phyloP scores from a whole-genome alignment of 768 basidiomycete genomes.

The Pisolithus orientalis region DNA sequence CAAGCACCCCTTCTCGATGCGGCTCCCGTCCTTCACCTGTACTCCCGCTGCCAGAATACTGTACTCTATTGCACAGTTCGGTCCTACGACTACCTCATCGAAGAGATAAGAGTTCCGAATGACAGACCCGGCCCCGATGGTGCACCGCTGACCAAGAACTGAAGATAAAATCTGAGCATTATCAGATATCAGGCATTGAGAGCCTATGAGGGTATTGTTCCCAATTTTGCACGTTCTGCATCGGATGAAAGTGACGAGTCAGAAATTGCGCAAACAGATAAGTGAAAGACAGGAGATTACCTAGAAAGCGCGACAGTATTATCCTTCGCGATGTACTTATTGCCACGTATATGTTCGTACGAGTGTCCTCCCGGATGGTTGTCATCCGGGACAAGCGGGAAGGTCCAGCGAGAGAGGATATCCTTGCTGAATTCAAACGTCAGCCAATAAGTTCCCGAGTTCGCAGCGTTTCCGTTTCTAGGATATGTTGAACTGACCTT shows the following conservation, averaged over 20 bases:
- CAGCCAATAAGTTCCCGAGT: not conserved
- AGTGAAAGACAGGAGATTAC: slow-evolving; percentile 33
- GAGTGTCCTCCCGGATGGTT: slow-evolving; percentile 76
- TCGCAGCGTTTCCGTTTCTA: not conserved
- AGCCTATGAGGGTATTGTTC: slow-evolving; percentile 80
- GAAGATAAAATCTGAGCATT: slow-evolving; percentile 63
- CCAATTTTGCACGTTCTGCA: slow-evolving; percentile 76
- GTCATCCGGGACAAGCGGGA: slow-evolving; percentile 92
- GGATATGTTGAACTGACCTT: slow-evolving; percentile 43
- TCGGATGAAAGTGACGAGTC: not conserved
- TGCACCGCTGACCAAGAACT: slow-evolving; percentile 72
- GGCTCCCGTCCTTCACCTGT: slow-evolving; percentile 58
- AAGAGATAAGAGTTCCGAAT: slow-evolving; percentile 80
- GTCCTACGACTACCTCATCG: slow-evolving; percentile 66
- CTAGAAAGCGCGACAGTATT: slow-evolving; percentile 77
- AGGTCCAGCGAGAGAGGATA: slow-evolving; percentile 89
- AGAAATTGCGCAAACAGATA: not conserved
- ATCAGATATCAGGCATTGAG: slow-evolving; percentile 60
- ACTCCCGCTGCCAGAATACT: slow-evolving; percentile 81
- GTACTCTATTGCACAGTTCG: slow-evolving; percentile 62
- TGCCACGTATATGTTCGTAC: slow-evolving; percentile 85
- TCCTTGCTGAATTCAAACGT: slow-evolving; percentile 59
- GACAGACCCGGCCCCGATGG: slow-evolving; percentile 62
- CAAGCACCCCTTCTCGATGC: slow-evolving; percentile 69
- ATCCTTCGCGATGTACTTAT: slow-evolving; percentile 82